These are phyloP conservation scores for Karstenula rhodostoma DNA, from an alignment of 2,329 filamentous ascomycete species.

Conservation along the genomic window DNA sequence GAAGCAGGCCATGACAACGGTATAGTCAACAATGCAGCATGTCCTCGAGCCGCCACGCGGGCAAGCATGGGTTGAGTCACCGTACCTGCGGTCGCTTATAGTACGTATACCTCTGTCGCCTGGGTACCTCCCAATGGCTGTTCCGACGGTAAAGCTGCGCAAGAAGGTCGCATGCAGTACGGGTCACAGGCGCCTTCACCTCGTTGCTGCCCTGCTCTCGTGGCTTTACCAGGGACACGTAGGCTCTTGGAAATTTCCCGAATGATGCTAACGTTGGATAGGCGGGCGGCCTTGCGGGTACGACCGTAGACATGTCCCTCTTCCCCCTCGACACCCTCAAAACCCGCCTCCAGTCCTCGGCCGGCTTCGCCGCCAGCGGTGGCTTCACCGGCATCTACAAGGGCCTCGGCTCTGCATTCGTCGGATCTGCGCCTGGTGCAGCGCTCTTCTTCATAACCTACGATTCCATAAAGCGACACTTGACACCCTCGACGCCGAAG, in stretches of 20 bases:
- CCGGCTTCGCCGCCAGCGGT: slow-evolving; percentile 80
- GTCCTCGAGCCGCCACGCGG: slow-evolving; percentile 36
- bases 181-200: background rate
- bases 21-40: slow-evolving; percentile 34
- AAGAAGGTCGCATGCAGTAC: background rate
- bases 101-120: slow-evolving; percentile 39
- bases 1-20: slow-evolving; percentile 13
- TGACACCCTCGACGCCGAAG: slow-evolving; percentile 23
- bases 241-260: too few relatives aligned
- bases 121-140: background rate
- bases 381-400: slow-evolving; percentile 93
- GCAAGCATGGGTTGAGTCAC: slow-evolving; percentile 54
- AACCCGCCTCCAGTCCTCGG: slow-evolving; percentile 87
- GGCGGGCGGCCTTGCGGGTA: slow-evolving; percentile 90
- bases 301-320: slow-evolving; percentile 94
- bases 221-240: background rate
- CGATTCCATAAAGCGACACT: slow-evolving; percentile 69
- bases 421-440: slow-evolving; percentile 91
- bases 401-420: slow-evolving; percentile 85
- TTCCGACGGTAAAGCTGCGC: background rate
- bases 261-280: slow-evolving; percentile 37
- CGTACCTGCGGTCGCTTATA: slow-evolving; percentile 57
- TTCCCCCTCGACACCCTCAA: slow-evolving; percentile 99
- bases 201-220: too few relatives aligned
- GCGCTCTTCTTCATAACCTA: slow-evolving; percentile 98